Conservation (phyloP, 1,284 basidiomycete genomes). For the Microbotryum silenes-acaulis region DNA sequence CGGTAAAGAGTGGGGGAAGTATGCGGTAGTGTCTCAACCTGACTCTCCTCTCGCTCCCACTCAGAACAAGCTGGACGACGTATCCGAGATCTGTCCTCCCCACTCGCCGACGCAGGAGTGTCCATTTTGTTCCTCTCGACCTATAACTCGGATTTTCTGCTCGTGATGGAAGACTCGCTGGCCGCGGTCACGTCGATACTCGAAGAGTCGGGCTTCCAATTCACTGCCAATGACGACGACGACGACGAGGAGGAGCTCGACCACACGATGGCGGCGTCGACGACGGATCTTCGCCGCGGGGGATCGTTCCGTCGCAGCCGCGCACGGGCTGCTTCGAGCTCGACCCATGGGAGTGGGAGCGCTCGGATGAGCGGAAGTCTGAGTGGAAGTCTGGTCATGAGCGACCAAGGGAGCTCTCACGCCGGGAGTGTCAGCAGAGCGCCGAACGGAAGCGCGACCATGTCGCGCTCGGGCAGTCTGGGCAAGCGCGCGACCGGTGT, state of each 20-base stretch:
- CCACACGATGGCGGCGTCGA: too few species aligned
- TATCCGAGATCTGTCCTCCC: slow-evolving; percentile 28
- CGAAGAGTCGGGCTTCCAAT: slow-evolving; percentile 11
- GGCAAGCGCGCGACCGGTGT: neutral
- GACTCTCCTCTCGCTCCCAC: neutral
- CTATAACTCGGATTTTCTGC: slow-evolving; percentile 28
- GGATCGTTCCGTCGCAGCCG: neutral
- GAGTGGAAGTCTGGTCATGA: neutral
- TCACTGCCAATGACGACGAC: slow-evolving; percentile 6
- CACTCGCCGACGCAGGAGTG: slow-evolving; percentile 29
- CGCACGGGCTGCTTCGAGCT: neutral
- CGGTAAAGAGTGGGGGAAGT: too few species aligned
- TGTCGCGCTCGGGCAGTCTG: neutral
- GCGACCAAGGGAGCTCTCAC: slow-evolving; percentile 4
- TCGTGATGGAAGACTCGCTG: slow-evolving; percentile 8
- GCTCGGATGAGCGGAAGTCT: neutral
- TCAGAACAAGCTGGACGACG: slow-evolving; percentile 27
- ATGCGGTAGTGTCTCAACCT: neutral
- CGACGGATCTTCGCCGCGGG: neutral
- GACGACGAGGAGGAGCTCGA: slow-evolving; percentile 4
- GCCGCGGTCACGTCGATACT: slow-evolving; percentile 2
- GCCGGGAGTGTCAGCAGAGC: neutral
- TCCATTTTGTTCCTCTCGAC: slow-evolving; percentile 33
- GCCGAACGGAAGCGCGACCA: neutral
- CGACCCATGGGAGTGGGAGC: neutral